These are phyloP conservation scores for Teunomyces funiuensis DNA, from an alignment of 805 yeast genomes.

Conservation along the genomic window DNA sequence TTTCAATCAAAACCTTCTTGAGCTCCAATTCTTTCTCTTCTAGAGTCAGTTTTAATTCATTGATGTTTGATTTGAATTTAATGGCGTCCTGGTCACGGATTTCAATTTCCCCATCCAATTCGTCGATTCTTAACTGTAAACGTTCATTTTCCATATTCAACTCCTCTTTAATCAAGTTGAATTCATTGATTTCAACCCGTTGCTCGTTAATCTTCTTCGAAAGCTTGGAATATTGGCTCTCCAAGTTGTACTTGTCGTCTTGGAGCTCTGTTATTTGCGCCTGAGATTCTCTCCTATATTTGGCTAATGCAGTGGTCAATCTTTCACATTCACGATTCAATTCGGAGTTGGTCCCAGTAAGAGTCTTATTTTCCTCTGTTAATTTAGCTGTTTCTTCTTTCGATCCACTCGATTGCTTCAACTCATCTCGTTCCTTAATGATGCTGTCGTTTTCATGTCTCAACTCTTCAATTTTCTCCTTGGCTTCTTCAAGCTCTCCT, in stretches of 20 bases:
- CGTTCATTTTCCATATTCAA: conserved; percentile 41
- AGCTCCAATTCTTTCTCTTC: background rate
- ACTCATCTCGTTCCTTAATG: background rate
- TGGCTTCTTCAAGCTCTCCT: conserved; percentile 55
- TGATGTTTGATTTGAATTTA: background rate
- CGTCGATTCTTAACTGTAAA: conserved; percentile 41
- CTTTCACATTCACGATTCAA: conserved; percentile 57
- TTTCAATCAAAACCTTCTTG: background rate
- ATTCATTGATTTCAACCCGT: conserved; percentile 40
- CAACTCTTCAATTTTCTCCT: conserved; percentile 36
- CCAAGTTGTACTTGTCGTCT: conserved; percentile 42
- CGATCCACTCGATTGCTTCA: background rate
- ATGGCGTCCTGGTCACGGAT: conserved; percentile 1
- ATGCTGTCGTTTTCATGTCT: conserved; percentile 21
- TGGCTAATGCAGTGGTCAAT: conserved; percentile 39
- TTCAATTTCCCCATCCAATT: conserved; percentile 29
- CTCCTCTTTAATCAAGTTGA: conserved; percentile 39
- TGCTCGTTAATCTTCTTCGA: conserved; percentile 42
- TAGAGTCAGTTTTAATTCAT: background rate
- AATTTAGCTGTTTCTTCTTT: background rate
- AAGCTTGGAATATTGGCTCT: conserved; percentile 38
- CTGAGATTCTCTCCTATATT: conserved; percentile 37
- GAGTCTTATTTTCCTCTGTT: conserved; percentile 1
- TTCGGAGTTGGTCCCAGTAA: conserved; percentile 28
- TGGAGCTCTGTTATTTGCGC: conserved; percentile 33